Conservation (phyloP, 2,329 filamentous ascomycete genomes). For the Aureobasidium sp. region DNA sequence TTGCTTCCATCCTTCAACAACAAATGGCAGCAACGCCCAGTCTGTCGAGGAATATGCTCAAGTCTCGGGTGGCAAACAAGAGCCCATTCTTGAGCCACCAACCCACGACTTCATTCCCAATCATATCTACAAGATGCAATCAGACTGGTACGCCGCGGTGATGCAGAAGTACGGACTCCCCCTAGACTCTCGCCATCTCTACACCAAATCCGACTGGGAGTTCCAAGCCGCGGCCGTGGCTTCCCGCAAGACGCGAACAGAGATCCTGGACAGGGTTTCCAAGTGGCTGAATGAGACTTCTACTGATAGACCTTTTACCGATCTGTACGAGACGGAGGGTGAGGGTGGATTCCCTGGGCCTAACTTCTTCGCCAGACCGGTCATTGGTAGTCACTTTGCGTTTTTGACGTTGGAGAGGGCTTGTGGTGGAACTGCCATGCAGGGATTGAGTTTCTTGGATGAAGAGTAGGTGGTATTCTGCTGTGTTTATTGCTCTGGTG, state of each 20-base stretch:
- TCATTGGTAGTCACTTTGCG: slow-evolving; percentile 80
- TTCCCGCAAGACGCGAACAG: slow-evolving; percentile 57
- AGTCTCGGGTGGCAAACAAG: slow-evolving; percentile 4
- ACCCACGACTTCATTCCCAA: slow-evolving; percentile 57
- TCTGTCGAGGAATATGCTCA: not conserved
- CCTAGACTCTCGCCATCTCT: slow-evolving; percentile 73
- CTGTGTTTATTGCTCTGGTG: not conserved
- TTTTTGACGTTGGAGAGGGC: slow-evolving; percentile 75
- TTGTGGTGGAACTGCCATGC: slow-evolving; percentile 62
- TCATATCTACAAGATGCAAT: slow-evolving; percentile 70
- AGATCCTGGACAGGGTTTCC: slow-evolving; percentile 68
- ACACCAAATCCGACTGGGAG: slow-evolving; percentile 87
- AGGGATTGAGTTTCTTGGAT: slow-evolving; percentile 41
- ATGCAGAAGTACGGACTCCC: slow-evolving; percentile 77
- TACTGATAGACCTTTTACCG: slow-evolving; percentile 69
- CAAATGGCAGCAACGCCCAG: slow-evolving; percentile 25
- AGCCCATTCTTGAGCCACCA: slow-evolving; percentile 23
- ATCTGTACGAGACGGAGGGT: slow-evolving; percentile 76
- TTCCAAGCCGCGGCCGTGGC: slow-evolving; percentile 81
- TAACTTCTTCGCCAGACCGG: slow-evolving; percentile 73
- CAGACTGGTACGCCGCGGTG: slow-evolving; percentile 71
- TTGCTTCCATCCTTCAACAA: slow-evolving; percentile 63
- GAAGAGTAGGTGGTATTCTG: not conserved
- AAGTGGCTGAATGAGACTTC: slow-evolving; percentile 77
- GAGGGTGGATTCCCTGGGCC: slow-evolving; percentile 66